Evolutionary conservation across 768 basidiomycete genomes (phyloP).

Genomic region (Phanerodontia chrysosporium): DNA sequence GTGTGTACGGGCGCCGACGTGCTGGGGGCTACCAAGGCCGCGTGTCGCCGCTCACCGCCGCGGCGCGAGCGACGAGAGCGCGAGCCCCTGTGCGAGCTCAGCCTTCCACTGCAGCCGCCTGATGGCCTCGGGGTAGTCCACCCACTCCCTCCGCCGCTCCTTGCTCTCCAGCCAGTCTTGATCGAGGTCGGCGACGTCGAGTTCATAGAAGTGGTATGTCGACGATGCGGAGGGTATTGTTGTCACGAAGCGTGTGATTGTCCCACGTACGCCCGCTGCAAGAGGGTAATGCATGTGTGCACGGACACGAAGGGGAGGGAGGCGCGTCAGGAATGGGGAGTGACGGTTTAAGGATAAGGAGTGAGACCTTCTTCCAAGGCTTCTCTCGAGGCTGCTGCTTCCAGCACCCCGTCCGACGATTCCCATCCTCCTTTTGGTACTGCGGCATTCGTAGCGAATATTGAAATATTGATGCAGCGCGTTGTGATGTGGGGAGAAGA

Average conservation of each 20-base stretch:
- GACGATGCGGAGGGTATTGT: constrained; percentile 78
- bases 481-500: too few relatives aligned
- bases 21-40: not conserved
- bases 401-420: constrained; percentile 71
- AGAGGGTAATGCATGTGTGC: constrained; percentile 37
- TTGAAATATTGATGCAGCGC: too few relatives aligned
- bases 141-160: constrained; percentile 83
- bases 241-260: constrained; percentile 78
- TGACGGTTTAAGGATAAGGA: constrained; percentile 75
- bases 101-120: constrained; percentile 76
- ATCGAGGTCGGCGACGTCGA: constrained; percentile 75
- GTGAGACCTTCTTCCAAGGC: constrained; percentile 95
- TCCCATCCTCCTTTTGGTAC: constrained; percentile 96
- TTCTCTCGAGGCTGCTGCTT: constrained; percentile 87
- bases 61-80: constrained; percentile 66
- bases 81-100: constrained; percentile 76
- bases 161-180: constrained; percentile 77
- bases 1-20: not conserved
- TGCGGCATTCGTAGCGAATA: constrained; percentile 25
- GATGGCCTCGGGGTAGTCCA: constrained; percentile 80
- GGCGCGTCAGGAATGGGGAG: constrained; percentile 34
- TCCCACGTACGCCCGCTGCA: constrained; percentile 85
- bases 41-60: constrained; percentile 32
- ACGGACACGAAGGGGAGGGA: constrained; percentile 6
- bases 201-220: constrained; percentile 88